Evolutionary conservation across 768 basidiomycete species (phyloP).

Genomic region (Amanita exitialis): DNA sequence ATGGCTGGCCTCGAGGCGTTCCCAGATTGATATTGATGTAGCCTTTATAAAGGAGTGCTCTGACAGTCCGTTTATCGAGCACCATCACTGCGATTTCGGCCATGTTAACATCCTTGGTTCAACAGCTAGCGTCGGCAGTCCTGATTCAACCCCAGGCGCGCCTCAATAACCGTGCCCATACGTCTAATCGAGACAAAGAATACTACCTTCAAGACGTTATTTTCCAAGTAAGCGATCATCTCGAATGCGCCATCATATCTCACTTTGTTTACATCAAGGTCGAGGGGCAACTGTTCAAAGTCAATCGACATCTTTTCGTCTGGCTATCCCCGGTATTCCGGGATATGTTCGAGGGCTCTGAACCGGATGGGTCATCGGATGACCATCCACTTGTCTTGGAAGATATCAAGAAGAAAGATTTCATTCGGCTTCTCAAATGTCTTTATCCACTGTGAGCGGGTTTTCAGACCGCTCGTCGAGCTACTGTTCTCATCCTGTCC

Average conservation of each 20-base stretch:
- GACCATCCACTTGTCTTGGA: constrained; percentile 16
- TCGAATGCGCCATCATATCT: neutral
- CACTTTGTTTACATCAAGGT: constrained; percentile 12
- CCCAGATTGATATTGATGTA: too few relatives aligned
- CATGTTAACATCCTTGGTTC: neutral
- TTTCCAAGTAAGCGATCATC: neutral
- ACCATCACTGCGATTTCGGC: too few relatives aligned
- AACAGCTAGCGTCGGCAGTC: neutral
- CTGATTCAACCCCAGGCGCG: neutral
- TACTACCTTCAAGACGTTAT: neutral
- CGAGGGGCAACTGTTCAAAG: constrained; percentile 18
- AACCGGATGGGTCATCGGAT: constrained; percentile 17
- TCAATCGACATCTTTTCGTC: constrained; percentile 16
- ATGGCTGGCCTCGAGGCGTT: too few relatives aligned
- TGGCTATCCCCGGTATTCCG: constrained; percentile 17
- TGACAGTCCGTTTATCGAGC: too few relatives aligned
- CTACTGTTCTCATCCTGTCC: neutral
- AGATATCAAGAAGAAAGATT: constrained; percentile 14
- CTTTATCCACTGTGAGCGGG: constrained; percentile 18
- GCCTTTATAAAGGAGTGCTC: too few relatives aligned
- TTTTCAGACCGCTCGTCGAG: constrained; percentile 7
- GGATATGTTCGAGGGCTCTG: constrained; percentile 11
- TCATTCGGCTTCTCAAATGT: constrained; percentile 15
- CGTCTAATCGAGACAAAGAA: neutral
- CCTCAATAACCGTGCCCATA: neutral